A percentile compares a stretch with the other conserved stretches of the same genome.
Evolutionary conservation across 2,329 filamentous ascomycete genomes (phyloP).

Genomic region (Geosmithia putterillii): DNA sequence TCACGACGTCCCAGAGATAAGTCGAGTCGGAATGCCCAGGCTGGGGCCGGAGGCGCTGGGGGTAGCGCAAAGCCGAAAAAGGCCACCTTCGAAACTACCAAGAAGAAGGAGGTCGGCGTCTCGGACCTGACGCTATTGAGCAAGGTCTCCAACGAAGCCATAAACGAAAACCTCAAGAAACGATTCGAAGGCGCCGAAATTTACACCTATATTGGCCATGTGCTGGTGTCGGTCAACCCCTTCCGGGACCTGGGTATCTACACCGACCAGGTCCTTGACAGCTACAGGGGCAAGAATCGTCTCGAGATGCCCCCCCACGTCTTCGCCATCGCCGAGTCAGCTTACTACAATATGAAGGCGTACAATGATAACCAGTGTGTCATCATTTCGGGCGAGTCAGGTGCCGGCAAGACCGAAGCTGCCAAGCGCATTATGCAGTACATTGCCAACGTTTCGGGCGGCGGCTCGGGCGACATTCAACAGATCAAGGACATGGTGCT

Average conservation of each 20-base stretch:
- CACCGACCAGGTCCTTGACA: conserved; percentile 84
- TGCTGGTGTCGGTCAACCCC: conserved; percentile 96
- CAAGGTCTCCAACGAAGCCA: conserved; percentile 98
- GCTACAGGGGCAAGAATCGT: conserved; percentile 93
- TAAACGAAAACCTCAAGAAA: conserved; percentile 98
- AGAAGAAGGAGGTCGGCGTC: conserved; percentile 99
- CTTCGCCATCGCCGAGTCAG: conserved; percentile 88
- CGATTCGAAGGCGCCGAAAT: conserved; percentile 96
- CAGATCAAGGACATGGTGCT: conserved; percentile 99
- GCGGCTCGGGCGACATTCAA: conserved; percentile 74
- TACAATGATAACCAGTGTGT: conserved; percentile 99
- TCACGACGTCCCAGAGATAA: conserved; percentile 28
- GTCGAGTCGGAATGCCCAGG: conserved; percentile 21
- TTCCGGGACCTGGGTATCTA: conserved; percentile 98
- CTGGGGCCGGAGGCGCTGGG: conserved; percentile 22
- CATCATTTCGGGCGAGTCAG: conserved; percentile 97
- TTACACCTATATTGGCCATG: conserved; percentile 99
- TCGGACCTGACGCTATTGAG: conserved; percentile 95
- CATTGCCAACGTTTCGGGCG: conserved; percentile 91
- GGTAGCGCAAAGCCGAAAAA: conserved; percentile 68
- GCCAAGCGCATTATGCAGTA: conserved; percentile 99
- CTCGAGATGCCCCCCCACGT: conserved; percentile 93
- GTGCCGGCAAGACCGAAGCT: conserved; percentile 95
- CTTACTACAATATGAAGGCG: conserved; percentile 99
- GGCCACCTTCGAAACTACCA: conserved; percentile 86